Base-by-base conservation (phyloP, 2,329 filamentous ascomycete species). In the Capronia epimyces region DNA sequence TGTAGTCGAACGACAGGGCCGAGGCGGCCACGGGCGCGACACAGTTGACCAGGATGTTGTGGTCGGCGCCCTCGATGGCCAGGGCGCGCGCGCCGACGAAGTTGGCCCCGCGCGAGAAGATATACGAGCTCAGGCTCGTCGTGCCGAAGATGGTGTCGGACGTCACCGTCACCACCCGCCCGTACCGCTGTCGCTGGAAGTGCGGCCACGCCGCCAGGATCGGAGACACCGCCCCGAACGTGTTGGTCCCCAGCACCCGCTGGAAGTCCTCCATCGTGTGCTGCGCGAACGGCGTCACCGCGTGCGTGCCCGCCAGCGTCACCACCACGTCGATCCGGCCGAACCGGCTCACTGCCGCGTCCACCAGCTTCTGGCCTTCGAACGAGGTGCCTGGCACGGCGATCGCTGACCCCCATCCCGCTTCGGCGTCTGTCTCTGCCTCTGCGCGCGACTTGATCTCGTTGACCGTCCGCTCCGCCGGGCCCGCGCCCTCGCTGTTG, bases 181-280 rank as follows among this genome's bases (percentile, higher is more conserved):
- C 93, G 69, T 88, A 97, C 81, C 95, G 97, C 74, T 97, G 93
- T 76, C 97, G 96, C 67, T 90, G 82, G 80, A 97, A 96, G 72
- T 96, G 78, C 51, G 91, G 89, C 91, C 91, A 98, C 46, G 91
- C 93, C 56, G 91, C 91, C 69, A 83, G 84, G 54, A 91, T 80
- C 69, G 88, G 94, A 81, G 95, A 95, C 79, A 94, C 96, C 64
- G 89, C 84, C 62, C 93, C 93, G 66, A 82, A 85, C 63, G 95
- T 84, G 71, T 97, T 90, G 53, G 96, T 90, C 69, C 83, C 86
- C 72, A 91, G 13, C 21, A 49, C 18, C 7, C 39, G 22, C 24
- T 25, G 9, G 18, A 31, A 9, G 5, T 42, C 46, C 20, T 10
- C 36, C 3, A 29, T 21, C 1, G 13, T 22, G 3, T 32, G n/a